Percentiles rank a stretch among this genome's conserved stretches.
These are phyloP conservation scores for Huiozyma sinensis DNA, from an alignment of 805 yeast genomes.

Conservation along the genomic window DNA sequence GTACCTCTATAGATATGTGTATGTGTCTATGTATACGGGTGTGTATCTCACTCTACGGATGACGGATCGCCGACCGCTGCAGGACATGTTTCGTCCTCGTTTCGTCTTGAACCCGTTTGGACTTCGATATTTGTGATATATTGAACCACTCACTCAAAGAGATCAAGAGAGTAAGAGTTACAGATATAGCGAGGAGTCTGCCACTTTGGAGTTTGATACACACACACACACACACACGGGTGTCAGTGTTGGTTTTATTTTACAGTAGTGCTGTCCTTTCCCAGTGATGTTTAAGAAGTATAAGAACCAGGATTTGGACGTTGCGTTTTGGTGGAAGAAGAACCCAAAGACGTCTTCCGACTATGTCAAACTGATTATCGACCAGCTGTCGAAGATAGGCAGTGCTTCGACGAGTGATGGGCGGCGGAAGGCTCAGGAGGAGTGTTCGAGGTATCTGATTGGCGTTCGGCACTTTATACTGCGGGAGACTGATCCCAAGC, in stretches of 20 bases:
- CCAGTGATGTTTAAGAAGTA: conserved; percentile 20
- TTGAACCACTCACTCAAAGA: too few species aligned
- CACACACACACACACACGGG: too few species aligned
- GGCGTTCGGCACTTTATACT: conserved; percentile 57
- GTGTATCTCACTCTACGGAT: too few species aligned
- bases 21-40: background rate
- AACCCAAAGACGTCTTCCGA: conserved; percentile 87
- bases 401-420: conserved; percentile 23
- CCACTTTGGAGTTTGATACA: too few species aligned
- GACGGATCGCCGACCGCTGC: too few species aligned
- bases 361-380: conserved; percentile 63
- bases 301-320: conserved; percentile 29
- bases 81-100: too few species aligned
- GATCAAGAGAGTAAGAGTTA: too few species aligned
- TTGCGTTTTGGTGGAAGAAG: conserved; percentile 88
- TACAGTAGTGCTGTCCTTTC: too few species aligned
- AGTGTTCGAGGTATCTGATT: conserved; percentile 50
- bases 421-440: conserved; percentile 52
- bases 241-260: too few species aligned
- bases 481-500: conserved; percentile 43
- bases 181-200: too few species aligned
- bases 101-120: too few species aligned
- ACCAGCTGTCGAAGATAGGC: conserved; percentile 57
- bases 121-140: too few species aligned
- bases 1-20: background rate